Conservation (phyloP, 805 yeast species). For the Tetrapisispora phaffii region DNA sequence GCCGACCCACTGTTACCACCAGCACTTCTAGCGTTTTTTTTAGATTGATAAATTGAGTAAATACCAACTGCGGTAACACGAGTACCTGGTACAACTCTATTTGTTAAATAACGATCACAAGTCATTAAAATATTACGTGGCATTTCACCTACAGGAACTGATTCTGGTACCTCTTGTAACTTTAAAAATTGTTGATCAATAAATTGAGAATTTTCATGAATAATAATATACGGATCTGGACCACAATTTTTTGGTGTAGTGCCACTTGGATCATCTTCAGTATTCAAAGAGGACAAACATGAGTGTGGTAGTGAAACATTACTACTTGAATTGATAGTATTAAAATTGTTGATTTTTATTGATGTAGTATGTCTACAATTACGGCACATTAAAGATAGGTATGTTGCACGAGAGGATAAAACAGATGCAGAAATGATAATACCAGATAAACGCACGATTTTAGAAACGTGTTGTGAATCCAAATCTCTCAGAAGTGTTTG, state of each 20-base stretch:
- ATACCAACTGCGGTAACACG: conserved; percentile 87
- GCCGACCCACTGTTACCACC: conserved; percentile 31
- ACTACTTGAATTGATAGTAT: conserved; percentile 23
- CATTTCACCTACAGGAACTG: conserved; percentile 98
- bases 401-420: conserved; percentile 76
- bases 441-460: conserved; percentile 85
- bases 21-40: conserved; percentile 39
- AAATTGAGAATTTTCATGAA: conserved; percentile 88
- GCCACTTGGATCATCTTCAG: conserved; percentile 6
- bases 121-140: conserved; percentile 86
- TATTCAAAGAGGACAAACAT: conserved; percentile 21
- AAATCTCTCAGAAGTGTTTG: conserved; percentile 68
- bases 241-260: conserved; percentile 47
- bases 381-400: conserved; percentile 76
- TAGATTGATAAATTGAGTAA: conserved; percentile 80
- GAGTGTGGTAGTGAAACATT: conserved; percentile 26
- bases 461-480: conserved; percentile 79
- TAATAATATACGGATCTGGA: conserved; percentile 82
- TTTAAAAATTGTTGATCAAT: conserved; percentile 92
- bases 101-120: conserved; percentile 82
- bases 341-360: conserved; percentile 33
- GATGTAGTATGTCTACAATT: conserved; percentile 74
- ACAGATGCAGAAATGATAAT: conserved; percentile 88
- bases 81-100: conserved; percentile 89
- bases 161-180: conserved; percentile 94